These are phyloP conservation scores for Magnaporthales sp. DNA, from an alignment of 2,329 filamentous ascomycete genomes.

Conservation along the genomic window DNA sequence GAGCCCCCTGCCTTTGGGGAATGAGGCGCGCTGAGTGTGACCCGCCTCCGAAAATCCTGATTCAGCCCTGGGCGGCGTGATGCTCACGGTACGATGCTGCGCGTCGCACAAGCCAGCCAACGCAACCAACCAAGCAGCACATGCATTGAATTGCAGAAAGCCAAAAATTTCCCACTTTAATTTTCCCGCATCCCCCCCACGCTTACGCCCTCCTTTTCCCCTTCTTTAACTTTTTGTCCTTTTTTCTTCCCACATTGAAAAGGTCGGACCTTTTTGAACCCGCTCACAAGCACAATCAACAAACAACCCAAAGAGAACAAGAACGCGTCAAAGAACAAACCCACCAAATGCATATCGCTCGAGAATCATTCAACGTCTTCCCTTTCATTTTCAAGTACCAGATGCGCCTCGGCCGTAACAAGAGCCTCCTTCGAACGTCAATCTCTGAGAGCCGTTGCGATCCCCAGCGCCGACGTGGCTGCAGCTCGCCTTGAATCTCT, in stretches of 20 bases:
- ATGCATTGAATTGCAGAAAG: neutral
- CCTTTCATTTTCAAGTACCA: constrained; percentile 45
- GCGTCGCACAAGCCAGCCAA: neutral
- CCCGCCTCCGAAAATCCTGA: neutral
- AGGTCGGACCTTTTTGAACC: constrained; percentile 5
- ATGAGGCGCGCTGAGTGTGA: neutral
- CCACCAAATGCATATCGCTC: constrained; percentile 49
- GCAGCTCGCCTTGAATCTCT: constrained; percentile 20
- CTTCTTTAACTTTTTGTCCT: constrained; percentile 2
- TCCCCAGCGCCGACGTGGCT: constrained; percentile 49
- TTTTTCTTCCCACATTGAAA: constrained; percentile 3
- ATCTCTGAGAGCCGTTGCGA: constrained; percentile 45
- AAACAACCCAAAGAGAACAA: constrained; percentile 9
- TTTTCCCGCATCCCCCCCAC: constrained; percentile 1
- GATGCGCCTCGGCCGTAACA: constrained; percentile 46
- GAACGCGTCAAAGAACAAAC: constrained; percentile 8
- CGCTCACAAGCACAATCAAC: neutral
- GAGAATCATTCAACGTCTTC: constrained; percentile 29
- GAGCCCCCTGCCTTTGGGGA: neutral
- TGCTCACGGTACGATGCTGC: neutral
- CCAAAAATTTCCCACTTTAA: constrained; percentile 1
- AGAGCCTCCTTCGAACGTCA: constrained; percentile 38
- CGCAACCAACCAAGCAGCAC: neutral
- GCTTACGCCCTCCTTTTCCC: neutral
- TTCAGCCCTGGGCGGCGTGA: neutral